These are phyloP conservation scores for Cryoendolithus antarcticus DNA, from an alignment of 2,329 filamentous ascomycete species.

Conservation along the genomic window DNA sequence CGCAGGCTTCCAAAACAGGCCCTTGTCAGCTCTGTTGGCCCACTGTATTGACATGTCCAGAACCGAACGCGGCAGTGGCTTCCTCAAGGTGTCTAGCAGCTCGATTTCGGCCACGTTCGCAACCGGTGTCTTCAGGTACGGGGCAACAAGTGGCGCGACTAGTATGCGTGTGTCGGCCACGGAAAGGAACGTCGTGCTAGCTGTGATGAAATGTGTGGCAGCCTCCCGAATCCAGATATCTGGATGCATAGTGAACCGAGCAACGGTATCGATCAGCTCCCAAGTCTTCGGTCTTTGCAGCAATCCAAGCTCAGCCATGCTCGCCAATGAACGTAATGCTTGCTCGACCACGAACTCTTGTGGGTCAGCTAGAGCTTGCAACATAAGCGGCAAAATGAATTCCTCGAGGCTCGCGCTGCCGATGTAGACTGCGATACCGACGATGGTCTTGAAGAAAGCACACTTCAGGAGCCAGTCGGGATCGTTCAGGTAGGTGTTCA, in stretches of 20 bases:
- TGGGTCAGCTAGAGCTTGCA: conserved; percentile 82
- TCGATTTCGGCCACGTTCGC: conserved; percentile 58
- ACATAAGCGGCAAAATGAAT: conserved; percentile 90
- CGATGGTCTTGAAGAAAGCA: conserved; percentile 89
- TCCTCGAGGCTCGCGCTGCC: conserved; percentile 83
- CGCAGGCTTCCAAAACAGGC: conserved; percentile 75
- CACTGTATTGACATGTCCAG: conserved; percentile 79
- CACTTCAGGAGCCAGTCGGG: conserved; percentile 94
- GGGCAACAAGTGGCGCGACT: conserved; percentile 63
- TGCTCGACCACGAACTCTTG: conserved; percentile 92
- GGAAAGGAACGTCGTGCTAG: conserved; percentile 62
- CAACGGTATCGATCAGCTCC: conserved; percentile 75
- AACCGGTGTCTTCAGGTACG: conserved; percentile 66
- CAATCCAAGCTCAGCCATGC: conserved; percentile 76
- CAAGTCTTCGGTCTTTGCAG: conserved; percentile 74
- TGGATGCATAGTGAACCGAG: conserved; percentile 81
- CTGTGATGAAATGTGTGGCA: conserved; percentile 68
- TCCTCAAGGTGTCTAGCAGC: conserved; percentile 71
- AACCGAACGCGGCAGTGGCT: conserved; percentile 63
- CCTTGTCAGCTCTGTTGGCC: conserved; percentile 57
- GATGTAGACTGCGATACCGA: conserved; percentile 82
- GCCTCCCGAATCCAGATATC: conserved; percentile 93
- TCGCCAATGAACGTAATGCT: conserved; percentile 74
- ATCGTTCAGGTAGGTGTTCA: conserved; percentile 96
- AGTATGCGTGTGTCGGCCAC: conserved; percentile 74